These are phyloP conservation scores for Phylloboletellus chloephorus DNA, from an alignment of 1,284 basidiomycete genomes.

Conservation along the genomic window DNA sequence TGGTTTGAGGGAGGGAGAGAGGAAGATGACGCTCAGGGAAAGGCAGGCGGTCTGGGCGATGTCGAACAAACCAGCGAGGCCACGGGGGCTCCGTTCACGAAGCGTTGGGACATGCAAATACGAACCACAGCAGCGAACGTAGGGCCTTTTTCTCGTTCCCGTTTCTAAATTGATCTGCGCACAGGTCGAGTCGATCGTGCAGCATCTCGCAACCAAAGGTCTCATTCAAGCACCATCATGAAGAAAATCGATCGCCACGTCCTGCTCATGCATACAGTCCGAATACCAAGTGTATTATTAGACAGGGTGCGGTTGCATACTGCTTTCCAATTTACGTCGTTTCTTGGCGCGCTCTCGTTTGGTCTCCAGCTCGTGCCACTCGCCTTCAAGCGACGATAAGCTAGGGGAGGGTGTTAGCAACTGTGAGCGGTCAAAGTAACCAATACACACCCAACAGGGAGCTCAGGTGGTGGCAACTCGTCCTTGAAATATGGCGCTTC, in stretches of 20 bases:
- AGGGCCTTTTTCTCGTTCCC: slow-evolving; percentile 20
- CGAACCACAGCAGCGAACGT: slow-evolving; percentile 81
- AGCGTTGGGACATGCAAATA: slow-evolving; percentile 89
- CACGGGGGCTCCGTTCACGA: slow-evolving; percentile 82
- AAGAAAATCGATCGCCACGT: slow-evolving; percentile 19
- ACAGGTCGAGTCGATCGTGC: slow-evolving; percentile 78
- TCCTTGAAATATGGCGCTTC: slow-evolving; percentile 76
- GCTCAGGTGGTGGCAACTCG: slow-evolving; percentile 70
- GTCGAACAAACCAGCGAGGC: slow-evolving; percentile 79
- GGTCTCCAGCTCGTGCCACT: slow-evolving; percentile 93
- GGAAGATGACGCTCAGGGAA: slow-evolving; percentile 86
- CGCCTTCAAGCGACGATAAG: slow-evolving; percentile 73
- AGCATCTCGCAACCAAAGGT: slow-evolving; percentile 67
- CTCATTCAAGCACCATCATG: slow-evolving; percentile 42
- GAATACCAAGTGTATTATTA: slow-evolving; percentile 21
- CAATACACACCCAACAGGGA: slow-evolving; percentile 70
- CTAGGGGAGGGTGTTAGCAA: slow-evolving; percentile 37
- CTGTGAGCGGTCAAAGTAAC: slow-evolving; percentile 1
- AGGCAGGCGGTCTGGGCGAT: slow-evolving; percentile 86
- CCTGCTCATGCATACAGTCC: slow-evolving; percentile 15
- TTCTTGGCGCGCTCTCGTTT: slow-evolving; percentile 81
- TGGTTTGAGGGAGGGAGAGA: slow-evolving; percentile 82
- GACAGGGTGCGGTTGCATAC: slow-evolving; percentile 26
- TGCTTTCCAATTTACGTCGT: slow-evolving; percentile 46
- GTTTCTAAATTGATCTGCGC: slow-evolving; percentile 8